phyloP scores from a whole-genome alignment of 2,329 filamentous ascomycete genomes.

The Phyllachora maydis region DNA sequence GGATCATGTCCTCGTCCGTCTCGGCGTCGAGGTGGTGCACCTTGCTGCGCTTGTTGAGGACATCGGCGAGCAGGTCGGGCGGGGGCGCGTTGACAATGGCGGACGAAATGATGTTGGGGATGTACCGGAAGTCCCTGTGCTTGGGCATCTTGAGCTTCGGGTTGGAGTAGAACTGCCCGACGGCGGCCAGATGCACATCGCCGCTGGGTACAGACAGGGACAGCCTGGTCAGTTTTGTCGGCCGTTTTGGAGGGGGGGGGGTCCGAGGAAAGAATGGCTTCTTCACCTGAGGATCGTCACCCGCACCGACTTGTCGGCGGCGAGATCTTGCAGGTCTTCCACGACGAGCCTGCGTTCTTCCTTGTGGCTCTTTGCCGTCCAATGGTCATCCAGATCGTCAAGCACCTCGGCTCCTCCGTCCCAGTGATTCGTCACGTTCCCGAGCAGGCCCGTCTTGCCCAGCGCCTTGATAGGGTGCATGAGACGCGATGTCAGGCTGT shows the following conservation, averaged over 20 bases:
- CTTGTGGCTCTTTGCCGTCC: slow-evolving; percentile 93
- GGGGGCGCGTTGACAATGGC: slow-evolving; percentile 88
- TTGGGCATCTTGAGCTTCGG: slow-evolving; percentile 62
- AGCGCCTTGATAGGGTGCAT: slow-evolving; percentile 84
- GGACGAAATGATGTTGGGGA: slow-evolving; percentile 87
- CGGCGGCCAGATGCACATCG: slow-evolving; percentile 79
- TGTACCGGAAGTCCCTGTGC: slow-evolving; percentile 85
- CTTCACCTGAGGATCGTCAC: slow-evolving; percentile 70
- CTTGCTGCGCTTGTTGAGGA: slow-evolving; percentile 86
- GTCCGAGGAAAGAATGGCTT: slow-evolving; percentile 4
- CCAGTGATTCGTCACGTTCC: slow-evolving; percentile 67
- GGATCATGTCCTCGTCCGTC: slow-evolving; percentile 92
- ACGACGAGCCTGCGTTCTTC: slow-evolving; percentile 70
- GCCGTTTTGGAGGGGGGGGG: not conserved
- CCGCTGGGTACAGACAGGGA: slow-evolving; percentile 45
- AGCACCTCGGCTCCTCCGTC: slow-evolving; percentile 83
- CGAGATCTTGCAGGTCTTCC: slow-evolving; percentile 80
- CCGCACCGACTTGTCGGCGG: slow-evolving; percentile 78
- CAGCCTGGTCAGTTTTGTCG: slow-evolving; percentile 1
- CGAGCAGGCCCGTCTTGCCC: slow-evolving; percentile 61
- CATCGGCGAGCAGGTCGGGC: slow-evolving; percentile 70
- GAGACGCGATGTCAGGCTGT: slow-evolving; percentile 56
- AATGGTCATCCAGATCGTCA: slow-evolving; percentile 88
- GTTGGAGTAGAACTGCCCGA: slow-evolving; percentile 91
- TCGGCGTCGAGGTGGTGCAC: slow-evolving; percentile 49